phyloP scores from a whole-genome alignment of 805 yeast species.

The Starmerella bombicola region DNA sequence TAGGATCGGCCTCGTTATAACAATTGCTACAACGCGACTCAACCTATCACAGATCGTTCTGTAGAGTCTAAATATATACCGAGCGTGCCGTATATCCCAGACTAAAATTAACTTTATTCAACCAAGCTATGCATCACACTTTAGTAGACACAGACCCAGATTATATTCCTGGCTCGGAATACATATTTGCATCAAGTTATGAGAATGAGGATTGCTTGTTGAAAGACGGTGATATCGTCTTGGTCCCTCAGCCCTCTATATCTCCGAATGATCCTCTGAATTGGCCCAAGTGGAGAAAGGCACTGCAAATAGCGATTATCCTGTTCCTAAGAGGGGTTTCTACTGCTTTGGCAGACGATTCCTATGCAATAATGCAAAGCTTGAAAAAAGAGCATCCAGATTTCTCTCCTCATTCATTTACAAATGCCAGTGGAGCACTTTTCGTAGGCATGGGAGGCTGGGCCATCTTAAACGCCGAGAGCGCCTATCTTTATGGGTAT shows the following conservation, averaged over 20 bases:
- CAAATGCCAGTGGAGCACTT: conserved; percentile 67
- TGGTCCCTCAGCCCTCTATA: conserved; percentile 52
- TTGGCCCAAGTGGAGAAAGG: conserved; percentile 42
- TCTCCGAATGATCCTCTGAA: conserved; percentile 59
- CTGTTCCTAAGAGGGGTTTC: conserved; percentile 34
- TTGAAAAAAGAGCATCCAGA: conserved; percentile 43
- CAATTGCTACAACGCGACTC: too few relatives aligned
- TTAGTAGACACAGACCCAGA: conserved; percentile 5
- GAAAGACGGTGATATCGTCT: conserved; percentile 34
- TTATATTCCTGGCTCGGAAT: conserved; percentile 21
- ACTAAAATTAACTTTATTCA: too few relatives aligned
- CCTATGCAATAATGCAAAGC: conserved; percentile 56
- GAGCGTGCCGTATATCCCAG: too few relatives aligned
- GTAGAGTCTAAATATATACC: too few relatives aligned
- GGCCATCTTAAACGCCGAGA: conserved; percentile 52
- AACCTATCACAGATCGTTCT: too few relatives aligned
- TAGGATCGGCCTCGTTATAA: too few relatives aligned
- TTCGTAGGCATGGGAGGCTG: conserved; percentile 57
- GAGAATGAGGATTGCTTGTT: conserved; percentile 19
- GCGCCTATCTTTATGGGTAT: conserved; percentile 56
- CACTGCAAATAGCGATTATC: conserved; percentile 32
- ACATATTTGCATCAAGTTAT: conserved; percentile 30
- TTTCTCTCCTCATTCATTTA: conserved; percentile 56
- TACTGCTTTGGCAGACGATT: conserved; percentile 51
- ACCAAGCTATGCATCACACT: too few relatives aligned